Conservation (phyloP, 2,329 filamentous ascomycete genomes). For the Calonectria ilicicola region DNA sequence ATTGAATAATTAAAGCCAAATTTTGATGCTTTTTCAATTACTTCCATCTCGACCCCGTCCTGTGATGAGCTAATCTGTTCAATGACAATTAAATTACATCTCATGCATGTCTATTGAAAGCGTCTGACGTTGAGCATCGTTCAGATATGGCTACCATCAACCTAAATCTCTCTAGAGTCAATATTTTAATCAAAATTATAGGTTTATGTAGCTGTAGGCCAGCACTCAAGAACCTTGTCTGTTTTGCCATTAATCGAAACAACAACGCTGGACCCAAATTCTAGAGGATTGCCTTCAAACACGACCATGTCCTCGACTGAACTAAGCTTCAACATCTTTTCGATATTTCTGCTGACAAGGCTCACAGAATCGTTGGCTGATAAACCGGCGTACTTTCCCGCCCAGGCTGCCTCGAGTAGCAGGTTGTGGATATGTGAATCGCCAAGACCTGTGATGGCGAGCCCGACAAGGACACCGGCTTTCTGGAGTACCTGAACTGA, state of each 20-base stretch:
- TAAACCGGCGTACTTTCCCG: not conserved
- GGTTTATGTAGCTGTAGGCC: not conserved
- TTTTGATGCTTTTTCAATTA: no score
- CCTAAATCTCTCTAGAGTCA: no score
- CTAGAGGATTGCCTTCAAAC: not conserved
- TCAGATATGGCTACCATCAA: no score
- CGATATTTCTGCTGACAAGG: not conserved
- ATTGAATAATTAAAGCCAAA: no score
- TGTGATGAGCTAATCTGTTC: no score
- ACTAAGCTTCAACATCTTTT: not conserved
- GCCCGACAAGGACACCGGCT: not conserved
- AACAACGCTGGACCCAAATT: slow-evolving; percentile 1
- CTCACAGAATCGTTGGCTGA: not conserved
- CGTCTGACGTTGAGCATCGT: no score
- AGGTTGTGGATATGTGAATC: not conserved
- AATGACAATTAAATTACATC: no score
- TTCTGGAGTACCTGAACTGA: not conserved
- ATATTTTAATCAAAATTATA: not conserved
- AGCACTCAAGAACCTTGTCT: not conserved
- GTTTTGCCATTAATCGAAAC: not conserved
- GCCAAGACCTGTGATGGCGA: not conserved
- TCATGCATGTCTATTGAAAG: no score
- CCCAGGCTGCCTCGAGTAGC: not conserved
- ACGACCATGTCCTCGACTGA: not conserved
- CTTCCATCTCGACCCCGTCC: no score